Evolutionary conservation across 805 yeast species (phyloP), one percentile per base, ranked within the genome.

Genomic region (Blastobotrys parvus): DNA sequence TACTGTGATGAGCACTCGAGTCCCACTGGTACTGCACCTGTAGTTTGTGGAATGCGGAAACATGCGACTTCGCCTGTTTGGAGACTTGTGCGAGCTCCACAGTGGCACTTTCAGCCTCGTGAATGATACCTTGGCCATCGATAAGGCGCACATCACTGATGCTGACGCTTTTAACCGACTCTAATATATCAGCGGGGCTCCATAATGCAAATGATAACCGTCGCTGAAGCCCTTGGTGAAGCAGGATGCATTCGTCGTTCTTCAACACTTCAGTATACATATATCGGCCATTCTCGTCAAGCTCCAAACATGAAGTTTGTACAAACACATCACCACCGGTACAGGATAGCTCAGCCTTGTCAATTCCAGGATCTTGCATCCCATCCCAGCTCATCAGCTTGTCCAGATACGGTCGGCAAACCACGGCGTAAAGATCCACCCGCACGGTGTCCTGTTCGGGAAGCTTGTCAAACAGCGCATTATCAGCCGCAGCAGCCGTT

Each of bases 151-250:
- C 44, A 30, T 40, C 29, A n/a, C 6, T 18, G 11, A 5, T 17
- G 20, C 4, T 6, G 15, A 4, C 35, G 4, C 10, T 3, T 3
- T 17, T 10, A 10, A 8, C 7, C 5, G 3, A 13, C 10, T 23
- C 31, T 18, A 16, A 45, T 31, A 19, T 13, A 19, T 3, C 39
- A 25, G n/a, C 13, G n/a, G 13, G 42, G 41, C 18, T 38, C 33
- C 3, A 3, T 4, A 27, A 34, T 3, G 25, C 35, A 33, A 46
- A 30, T 10, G 18, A 21, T 17, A 48, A 13, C 38, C 38, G 43
- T 11, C 51, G 41, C 41, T 48, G 51, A 15, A 45, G 38, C 3
- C 51, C 51, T 27, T 48, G 51, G 18, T 45, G 48, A 4, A 48
- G 39, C 15, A 41, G 15, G 8, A 45, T n/a, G 11, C 11, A 25